These are phyloP conservation scores for Plasmodium knowlesi DNA, from an alignment of 169 alveolate genomes.

Conservation along the genomic window DNA sequence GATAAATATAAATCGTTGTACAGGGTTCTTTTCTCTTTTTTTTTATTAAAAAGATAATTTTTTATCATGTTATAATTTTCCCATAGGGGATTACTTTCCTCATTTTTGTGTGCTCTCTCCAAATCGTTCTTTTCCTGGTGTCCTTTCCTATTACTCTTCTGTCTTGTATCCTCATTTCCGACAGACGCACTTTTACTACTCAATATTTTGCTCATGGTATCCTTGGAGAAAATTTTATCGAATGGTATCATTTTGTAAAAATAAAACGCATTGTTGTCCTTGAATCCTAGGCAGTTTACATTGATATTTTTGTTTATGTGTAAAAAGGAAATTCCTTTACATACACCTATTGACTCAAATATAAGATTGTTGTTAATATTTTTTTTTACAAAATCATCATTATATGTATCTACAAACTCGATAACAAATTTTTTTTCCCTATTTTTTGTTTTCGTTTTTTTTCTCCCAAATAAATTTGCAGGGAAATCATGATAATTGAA, in stretches of 20 bases:
- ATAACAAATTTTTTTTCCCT: conserved; percentile 57
- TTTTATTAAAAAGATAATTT: conserved; percentile 52
- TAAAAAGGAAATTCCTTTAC: conserved; percentile 74
- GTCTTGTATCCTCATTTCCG: conserved; percentile 2
- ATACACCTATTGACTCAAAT: conserved; percentile 74
- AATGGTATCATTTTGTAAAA: conserved; percentile 74
- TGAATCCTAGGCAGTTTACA: conserved; percentile 58
- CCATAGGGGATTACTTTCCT: background rate
- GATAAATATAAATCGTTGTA: conserved; percentile 72
- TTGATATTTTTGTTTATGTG: conserved; percentile 52
- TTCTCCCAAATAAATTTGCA: conserved; percentile 41
- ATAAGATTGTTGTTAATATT: conserved; percentile 68
- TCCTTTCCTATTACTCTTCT: background rate
- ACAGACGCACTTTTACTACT: conserved; percentile 23
- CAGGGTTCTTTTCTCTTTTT: conserved; percentile 50
- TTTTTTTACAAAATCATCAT: conserved; percentile 74
- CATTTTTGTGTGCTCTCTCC: background rate
- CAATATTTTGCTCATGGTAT: conserved; percentile 44
- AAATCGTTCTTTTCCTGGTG: background rate
- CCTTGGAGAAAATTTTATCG: conserved; percentile 57
- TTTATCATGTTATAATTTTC: conserved; percentile 37
- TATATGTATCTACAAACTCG: conserved; percentile 69
- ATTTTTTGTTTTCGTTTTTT: conserved; percentile 26
- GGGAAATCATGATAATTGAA: conserved; percentile 74
- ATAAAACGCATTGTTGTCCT: conserved; percentile 70